Conservation (phyloP, 1,139 yeast species). For the Geotrichum klebahnii region DNA sequence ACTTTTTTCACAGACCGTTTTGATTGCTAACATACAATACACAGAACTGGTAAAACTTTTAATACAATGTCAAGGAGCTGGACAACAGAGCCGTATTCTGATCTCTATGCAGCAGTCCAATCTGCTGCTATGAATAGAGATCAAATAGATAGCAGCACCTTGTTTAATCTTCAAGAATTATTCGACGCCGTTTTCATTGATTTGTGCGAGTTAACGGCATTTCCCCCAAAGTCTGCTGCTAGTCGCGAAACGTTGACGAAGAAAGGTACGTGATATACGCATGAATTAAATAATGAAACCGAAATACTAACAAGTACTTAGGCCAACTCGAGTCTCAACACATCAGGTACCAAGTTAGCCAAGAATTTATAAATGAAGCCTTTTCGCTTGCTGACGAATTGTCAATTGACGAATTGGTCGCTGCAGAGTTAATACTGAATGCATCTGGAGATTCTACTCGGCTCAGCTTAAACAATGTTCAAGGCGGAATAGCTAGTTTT, state of each 20-base stretch:
- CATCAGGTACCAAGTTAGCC: conserved; percentile 47
- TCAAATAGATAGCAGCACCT: conserved; percentile 22
- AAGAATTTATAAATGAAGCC: conserved; percentile 50
- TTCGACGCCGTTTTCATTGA: conserved; percentile 42
- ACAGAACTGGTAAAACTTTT: neutral
- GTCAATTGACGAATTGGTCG: conserved; percentile 62
- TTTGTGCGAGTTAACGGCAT: conserved; percentile 46
- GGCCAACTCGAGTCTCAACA: conserved; percentile 50
- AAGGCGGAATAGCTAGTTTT: conserved; percentile 67
- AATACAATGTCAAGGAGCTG: conserved; percentile 33
- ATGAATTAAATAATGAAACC: conserved; percentile 4
- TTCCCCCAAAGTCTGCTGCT: conserved; percentile 52
- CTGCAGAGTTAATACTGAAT: conserved; percentile 53
- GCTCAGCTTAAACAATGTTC: conserved; percentile 55
- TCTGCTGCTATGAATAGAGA: conserved; percentile 26
- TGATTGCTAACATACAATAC: neutral
- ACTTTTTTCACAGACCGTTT: neutral
- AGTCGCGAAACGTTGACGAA: conserved; percentile 53
- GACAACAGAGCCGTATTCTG: conserved; percentile 38
- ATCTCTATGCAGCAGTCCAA: conserved; percentile 33
- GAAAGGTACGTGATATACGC: conserved; percentile 38
- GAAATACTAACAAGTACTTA: conserved; percentile 15
- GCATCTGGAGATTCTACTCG: conserved; percentile 45
- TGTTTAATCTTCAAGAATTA: conserved; percentile 26
- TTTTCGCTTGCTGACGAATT: conserved; percentile 59